phyloP scores from a whole-genome alignment of 2,329 filamentous ascomycete species.

The Talaromyces verruculosus region DNA sequence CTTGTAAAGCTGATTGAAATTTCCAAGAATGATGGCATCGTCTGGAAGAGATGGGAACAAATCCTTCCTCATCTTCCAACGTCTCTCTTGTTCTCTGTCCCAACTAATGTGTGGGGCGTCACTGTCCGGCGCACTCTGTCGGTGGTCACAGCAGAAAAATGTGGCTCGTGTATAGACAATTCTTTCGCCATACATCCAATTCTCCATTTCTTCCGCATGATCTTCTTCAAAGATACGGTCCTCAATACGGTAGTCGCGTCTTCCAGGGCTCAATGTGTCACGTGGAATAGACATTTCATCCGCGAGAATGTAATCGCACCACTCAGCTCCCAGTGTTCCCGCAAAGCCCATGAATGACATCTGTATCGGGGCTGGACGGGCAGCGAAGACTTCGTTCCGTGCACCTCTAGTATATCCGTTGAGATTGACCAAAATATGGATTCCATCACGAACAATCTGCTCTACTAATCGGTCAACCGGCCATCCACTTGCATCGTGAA shows the following conservation, averaged over 20 bases:
- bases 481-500: conserved; percentile 86
- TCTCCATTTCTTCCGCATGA: conserved; percentile 66
- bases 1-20: conserved; percentile 99
- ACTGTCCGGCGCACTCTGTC: conserved; percentile 78
- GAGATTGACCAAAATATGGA: conserved; percentile 95
- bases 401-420: conserved; percentile 96
- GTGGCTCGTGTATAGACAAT: conserved; percentile 92
- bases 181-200: conserved; percentile 96
- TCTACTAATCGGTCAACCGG: conserved; percentile 77
- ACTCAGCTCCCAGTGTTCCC: conserved; percentile 91
- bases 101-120: conserved; percentile 68
- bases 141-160: conserved; percentile 97
- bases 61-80: conserved; percentile 92
- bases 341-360: conserved; percentile 99
- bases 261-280: conserved; percentile 75
- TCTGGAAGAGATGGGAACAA: conserved; percentile 81
- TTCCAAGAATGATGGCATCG: conserved; percentile 86
- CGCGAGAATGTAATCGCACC: conserved; percentile 96
- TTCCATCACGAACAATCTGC: conserved; percentile 81
- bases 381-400: conserved; percentile 96
- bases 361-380: conserved; percentile 88
- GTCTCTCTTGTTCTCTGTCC: conserved; percentile 75
- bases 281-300: conserved; percentile 83
- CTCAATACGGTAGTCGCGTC: conserved; percentile 70
- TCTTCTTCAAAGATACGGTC: conserved; percentile 65